These are phyloP conservation scores for Ceratobasidium sp. DNA, from an alignment of 1,284 basidiomycete genomes.

Conservation along the genomic window DNA sequence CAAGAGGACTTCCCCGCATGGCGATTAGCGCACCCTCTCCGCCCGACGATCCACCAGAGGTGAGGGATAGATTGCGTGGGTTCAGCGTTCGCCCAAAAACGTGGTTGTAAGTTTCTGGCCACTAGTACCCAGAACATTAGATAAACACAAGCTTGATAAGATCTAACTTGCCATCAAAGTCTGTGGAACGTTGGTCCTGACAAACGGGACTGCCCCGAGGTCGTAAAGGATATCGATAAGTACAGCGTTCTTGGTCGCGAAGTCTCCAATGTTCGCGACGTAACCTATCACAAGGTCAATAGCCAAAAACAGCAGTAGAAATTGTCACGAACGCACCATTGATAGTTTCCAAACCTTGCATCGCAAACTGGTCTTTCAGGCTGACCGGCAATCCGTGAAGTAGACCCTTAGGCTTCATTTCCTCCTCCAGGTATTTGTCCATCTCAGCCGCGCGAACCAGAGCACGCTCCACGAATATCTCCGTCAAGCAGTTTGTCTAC, in stretches of 20 bases:
- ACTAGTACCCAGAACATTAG: too few relatives aligned
- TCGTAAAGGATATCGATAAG: too few relatives aligned
- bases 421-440: constrained; percentile 58
- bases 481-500: constrained; percentile 59
- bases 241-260: too few relatives aligned
- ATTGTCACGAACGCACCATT: too few relatives aligned
- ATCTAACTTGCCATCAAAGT: constrained; percentile 57
- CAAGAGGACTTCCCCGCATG: constrained; percentile 69
- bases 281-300: too few relatives aligned
- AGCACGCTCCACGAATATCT: constrained; percentile 61
- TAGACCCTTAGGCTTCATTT: constrained; percentile 59
- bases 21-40: constrained; percentile 75
- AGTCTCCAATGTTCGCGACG: too few relatives aligned
- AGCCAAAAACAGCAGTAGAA: too few relatives aligned
- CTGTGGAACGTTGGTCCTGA: constrained; percentile 71
- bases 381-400: constrained; percentile 66
- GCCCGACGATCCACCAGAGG: constrained; percentile 72
- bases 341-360: constrained; percentile 63
- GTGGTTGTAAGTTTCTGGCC: constrained; percentile 65
- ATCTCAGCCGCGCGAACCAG: constrained; percentile 58
- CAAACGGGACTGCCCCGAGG: constrained; percentile 68
- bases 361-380: constrained; percentile 68
- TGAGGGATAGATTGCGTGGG: constrained; percentile 67
- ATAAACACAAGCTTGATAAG: too few relatives aligned
- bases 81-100: constrained; percentile 68